A percentile compares a stretch with the other conserved stretches of the same genome.
Evolutionary conservation across 768 basidiomycete genomes (phyloP).

Genomic region (Suillus americanus): DNA sequence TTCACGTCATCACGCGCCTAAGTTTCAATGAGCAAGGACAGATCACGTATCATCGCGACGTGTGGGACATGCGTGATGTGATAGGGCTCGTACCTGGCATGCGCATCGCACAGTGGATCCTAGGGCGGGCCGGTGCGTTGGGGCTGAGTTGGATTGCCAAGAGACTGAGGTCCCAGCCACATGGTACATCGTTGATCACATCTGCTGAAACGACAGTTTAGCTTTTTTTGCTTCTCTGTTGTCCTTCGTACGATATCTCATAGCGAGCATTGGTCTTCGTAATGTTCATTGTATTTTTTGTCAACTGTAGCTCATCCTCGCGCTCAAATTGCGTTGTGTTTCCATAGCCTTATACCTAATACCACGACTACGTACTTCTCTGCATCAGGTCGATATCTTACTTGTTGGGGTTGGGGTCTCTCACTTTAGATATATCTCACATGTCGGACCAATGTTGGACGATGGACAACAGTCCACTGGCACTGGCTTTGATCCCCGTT

Average conservation of each 20-base stretch:
- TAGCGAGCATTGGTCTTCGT: not conserved
- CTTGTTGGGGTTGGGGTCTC: not conserved
- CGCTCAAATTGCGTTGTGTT: not conserved
- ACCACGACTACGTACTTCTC: not conserved
- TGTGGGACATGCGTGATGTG: conserved; percentile 81
- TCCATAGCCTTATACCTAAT: conserved; percentile 2
- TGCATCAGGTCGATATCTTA: not conserved
- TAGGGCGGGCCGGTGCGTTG: conserved; percentile 56
- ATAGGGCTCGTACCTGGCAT: conserved; percentile 71
- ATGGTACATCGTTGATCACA: not conserved
- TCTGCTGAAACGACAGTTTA: not conserved
- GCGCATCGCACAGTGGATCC: conserved; percentile 67
- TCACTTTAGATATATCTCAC: not conserved
- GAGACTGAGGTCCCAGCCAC: not conserved
- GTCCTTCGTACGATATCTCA: not conserved
- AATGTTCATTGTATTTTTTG: not conserved
- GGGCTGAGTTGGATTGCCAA: conserved; percentile 44
- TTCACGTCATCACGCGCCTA: not conserved
- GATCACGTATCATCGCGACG: conserved; percentile 59
- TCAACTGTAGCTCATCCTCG: not conserved
- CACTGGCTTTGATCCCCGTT: not conserved
- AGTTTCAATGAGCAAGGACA: conserved; percentile 43
- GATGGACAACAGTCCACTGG: too few species aligned
- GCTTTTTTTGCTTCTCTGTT: not conserved
- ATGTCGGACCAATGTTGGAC: not conserved